These are phyloP conservation scores for Hemerocallis citrina DNA, from an alignment of 106 monocot species.

Conservation along the genomic window DNA sequence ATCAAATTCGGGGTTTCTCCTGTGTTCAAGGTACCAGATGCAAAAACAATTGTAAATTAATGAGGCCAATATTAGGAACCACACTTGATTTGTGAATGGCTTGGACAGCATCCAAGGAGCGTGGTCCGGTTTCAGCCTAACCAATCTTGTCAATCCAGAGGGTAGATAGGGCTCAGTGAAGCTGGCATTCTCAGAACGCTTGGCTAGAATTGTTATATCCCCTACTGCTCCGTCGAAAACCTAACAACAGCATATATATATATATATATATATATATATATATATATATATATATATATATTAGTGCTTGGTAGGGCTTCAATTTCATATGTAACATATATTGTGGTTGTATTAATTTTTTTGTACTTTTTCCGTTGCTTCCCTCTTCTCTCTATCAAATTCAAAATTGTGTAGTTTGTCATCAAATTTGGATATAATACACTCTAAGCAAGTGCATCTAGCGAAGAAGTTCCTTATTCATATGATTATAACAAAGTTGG, in stretches of 20 bases:
- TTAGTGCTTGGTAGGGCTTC: not conserved
- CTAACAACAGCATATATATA: not conserved
- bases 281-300: too few relatives aligned
- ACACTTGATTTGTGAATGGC: constrained; percentile 11
- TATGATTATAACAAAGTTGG: too few relatives aligned
- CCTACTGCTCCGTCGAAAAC: constrained; percentile 17
- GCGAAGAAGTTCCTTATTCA: too few relatives aligned
- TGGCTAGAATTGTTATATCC: constrained; percentile 15
- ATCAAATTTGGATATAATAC: too few relatives aligned
- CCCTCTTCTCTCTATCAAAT: too few relatives aligned
- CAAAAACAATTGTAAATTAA: constrained; percentile 1
- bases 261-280: too few relatives aligned
- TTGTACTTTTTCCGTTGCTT: too few relatives aligned
- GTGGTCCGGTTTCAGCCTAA: constrained; percentile 4
- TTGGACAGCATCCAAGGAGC: constrained; percentile 6
- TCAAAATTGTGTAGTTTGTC: too few relatives aligned
- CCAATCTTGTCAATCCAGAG: constrained; percentile 11
- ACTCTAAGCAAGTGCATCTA: too few relatives aligned
- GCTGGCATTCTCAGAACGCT: not conserved
- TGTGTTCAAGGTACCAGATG: constrained; percentile 17
- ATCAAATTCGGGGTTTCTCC: constrained; percentile 1
- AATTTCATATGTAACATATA: not conserved
- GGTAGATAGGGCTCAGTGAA: constrained; percentile 16
- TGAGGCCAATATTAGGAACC: constrained; percentile 2
- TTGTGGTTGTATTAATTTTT: constrained; percentile 1